Base-by-base conservation (phyloP, 73 alveolate species). In the Halteria grandinella region DNA sequence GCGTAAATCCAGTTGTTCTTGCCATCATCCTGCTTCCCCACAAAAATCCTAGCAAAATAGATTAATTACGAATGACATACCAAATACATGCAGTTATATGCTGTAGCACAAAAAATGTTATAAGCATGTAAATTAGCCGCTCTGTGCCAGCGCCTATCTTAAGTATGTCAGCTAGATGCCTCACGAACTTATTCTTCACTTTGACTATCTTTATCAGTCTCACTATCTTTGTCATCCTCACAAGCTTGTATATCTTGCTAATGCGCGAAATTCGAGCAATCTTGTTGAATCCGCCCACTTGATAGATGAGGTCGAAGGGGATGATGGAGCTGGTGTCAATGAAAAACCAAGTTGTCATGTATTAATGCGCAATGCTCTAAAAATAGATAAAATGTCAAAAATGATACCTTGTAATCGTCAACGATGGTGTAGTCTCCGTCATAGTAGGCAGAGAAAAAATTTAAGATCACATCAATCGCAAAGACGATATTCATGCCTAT, bases 41-140 rank as follows among this genome's bases (percentile, higher is more conserved):
- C 60, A 64, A 44, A 54, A 11, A 36, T 36, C n/a, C n/a, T n/a
- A n/a, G n/a, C n/a, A n/a, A n/a, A n/a, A n/a, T n/a, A n/a, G n/a
- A n/a, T n/a, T n/a, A n/a, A n/a, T n/a, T n/a, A n/a, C n/a, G n/a
- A n/a, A n/a, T n/a, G n/a, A n/a, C n/a, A n/a, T n/a, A n/a, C 95
- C 96, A 92, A 39, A 87, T 41, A 31, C 98, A 92, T 8, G 92
- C 87, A 29, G 85, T 55, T 41, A 92, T 39, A 63, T 92, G 98
- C 48, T 76, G 49, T 39, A 92, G 29, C 17, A 89, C 33, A 28
- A 88, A 57, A 75, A 89, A 78, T 23, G 85, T 48, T 20, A 84
- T 55, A 20, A 89, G 48, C 73, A 92, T 89, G 43, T 76, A 78
- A 28, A 85, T 31, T 20, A 92, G 80, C 48, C 95, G 59, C 60